phyloP scores from a whole-genome alignment of 2,329 filamentous ascomycete genomes.

The Aspergillus arachidicola region DNA sequence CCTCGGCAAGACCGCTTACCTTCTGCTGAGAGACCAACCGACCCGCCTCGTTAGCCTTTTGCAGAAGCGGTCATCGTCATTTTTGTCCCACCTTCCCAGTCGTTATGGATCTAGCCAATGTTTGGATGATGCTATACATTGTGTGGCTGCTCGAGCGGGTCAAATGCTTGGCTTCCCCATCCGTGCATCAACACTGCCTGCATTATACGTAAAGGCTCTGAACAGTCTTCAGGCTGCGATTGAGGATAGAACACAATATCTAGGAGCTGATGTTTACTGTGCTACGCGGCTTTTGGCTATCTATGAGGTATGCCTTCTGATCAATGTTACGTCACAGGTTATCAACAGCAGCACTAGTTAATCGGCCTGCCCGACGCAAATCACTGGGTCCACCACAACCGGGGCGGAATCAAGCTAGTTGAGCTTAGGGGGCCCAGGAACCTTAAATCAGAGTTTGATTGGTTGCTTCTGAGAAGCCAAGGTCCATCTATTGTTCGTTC shows the following conservation, averaged over 20 bases:
- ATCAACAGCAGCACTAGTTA: neutral
- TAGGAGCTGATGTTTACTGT: neutral
- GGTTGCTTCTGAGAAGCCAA: constrained; percentile 5
- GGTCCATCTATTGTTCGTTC: constrained; percentile 2
- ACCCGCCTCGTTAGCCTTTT: neutral
- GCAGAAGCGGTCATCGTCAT: neutral
- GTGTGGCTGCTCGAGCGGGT: constrained; percentile 1
- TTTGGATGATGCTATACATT: constrained; percentile 4
- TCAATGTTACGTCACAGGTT: too few relatives aligned
- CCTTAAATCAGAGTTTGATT: neutral
- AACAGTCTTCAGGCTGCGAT: neutral
- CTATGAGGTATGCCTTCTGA: neutral
- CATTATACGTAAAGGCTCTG: constrained; percentile 1
- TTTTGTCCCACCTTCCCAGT: neutral
- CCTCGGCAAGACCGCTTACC: neutral
- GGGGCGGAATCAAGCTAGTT: constrained; percentile 1
- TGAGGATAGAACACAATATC: neutral
- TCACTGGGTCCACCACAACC: constrained; percentile 5
- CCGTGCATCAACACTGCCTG: neutral
- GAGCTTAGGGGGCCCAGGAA: constrained; percentile 2
- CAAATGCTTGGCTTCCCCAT: constrained; percentile 5
- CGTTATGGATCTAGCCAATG: neutral
- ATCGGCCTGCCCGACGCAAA: neutral
- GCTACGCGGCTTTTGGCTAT: neutral
- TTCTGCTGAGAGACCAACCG: neutral